A percentile compares a stretch with the other conserved stretches of the same genome.
Conservation (phyloP, 441 rosid species). For the Hypseocharis bilobata region DNA sequence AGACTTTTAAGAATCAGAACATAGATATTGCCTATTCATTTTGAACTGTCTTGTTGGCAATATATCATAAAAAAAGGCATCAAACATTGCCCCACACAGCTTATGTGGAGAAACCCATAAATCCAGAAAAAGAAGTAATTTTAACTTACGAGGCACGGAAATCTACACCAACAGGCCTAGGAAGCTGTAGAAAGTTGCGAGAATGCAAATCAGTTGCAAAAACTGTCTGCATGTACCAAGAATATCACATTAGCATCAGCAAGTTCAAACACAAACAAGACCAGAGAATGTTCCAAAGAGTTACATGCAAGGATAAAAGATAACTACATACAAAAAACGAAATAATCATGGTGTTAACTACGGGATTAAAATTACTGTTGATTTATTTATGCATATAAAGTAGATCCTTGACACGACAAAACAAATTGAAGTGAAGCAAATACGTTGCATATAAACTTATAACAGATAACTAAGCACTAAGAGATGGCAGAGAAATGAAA, state of each 20-base stretch:
- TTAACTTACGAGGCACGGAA: slow-evolving; percentile 87
- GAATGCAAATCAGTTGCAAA: slow-evolving; percentile 87
- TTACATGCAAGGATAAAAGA: not conserved
- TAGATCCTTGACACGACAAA: too few species aligned
- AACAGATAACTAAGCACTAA: too few species aligned
- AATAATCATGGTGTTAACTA: too few species aligned
- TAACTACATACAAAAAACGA: not conserved
- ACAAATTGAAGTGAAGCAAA: too few species aligned
- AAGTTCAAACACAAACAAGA: not conserved
- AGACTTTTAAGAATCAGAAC: not conserved
- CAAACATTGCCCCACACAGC: not conserved
- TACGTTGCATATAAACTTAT: too few species aligned
- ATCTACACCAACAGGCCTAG: slow-evolving; percentile 87
- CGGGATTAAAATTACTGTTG: too few species aligned
- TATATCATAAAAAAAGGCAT: not conserved
- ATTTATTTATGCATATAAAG: too few species aligned
- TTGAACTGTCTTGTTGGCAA: not conserved
- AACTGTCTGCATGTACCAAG: slow-evolving; percentile 53
- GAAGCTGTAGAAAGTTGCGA: slow-evolving; percentile 73
- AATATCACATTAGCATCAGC: slow-evolving; percentile 11
- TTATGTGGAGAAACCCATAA: not conserved
- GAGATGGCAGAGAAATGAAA: too few species aligned
- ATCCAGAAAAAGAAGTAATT: not conserved
- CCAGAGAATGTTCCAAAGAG: not conserved
- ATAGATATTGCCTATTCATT: not conserved